Evolutionary conservation across 805 yeast genomes (phyloP).

Genomic region (Zygosaccharomyces lentus): DNA sequence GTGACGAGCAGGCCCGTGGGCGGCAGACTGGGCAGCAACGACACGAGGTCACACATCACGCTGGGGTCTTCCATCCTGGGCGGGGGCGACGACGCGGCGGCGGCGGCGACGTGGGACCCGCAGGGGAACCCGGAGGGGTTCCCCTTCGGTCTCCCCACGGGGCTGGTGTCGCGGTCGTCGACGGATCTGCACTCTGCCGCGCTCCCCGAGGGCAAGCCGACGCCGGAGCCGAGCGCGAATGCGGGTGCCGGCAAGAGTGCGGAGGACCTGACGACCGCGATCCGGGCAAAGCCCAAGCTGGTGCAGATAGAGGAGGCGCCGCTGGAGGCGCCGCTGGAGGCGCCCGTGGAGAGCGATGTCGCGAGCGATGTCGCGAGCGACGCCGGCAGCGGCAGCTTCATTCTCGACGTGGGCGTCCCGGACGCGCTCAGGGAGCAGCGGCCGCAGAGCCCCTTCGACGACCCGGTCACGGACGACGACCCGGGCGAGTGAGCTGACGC

Average conservation of each 20-base stretch:
- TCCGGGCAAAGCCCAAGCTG: slow-evolving; percentile 67
- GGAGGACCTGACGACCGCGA: slow-evolving; percentile 55
- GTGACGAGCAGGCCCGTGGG: slow-evolving; percentile 45
- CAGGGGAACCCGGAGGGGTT: background rate
- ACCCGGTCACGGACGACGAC: background rate
- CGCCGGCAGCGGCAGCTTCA: slow-evolving; percentile 29
- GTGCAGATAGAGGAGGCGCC: slow-evolving; percentile 37
- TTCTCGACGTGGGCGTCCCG: slow-evolving; percentile 30
- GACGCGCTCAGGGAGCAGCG: slow-evolving; percentile 8
- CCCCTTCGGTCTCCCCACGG: too few species aligned
- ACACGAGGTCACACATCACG: slow-evolving; percentile 35
- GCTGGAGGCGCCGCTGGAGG: slow-evolving; percentile 15
- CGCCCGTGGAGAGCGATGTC: slow-evolving; percentile 25
- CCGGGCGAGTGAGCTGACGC: background rate
- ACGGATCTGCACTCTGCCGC: slow-evolving; percentile 10
- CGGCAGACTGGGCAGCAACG: slow-evolving; percentile 17
- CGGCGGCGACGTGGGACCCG: slow-evolving; percentile 7
- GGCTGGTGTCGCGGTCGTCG: too few species aligned
- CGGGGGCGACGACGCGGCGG: slow-evolving; percentile 34
- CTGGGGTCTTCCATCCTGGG: slow-evolving; percentile 43
- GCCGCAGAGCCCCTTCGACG: slow-evolving; percentile 19
- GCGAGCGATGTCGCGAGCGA: slow-evolving; percentile 22
- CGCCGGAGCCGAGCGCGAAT: slow-evolving; percentile 4
- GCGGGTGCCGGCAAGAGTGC: slow-evolving; percentile 11
- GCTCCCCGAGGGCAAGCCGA: slow-evolving; percentile 28